Base-by-base conservation (phyloP, 345 rosid species). In the Eucalyptus curtisii region DNA sequence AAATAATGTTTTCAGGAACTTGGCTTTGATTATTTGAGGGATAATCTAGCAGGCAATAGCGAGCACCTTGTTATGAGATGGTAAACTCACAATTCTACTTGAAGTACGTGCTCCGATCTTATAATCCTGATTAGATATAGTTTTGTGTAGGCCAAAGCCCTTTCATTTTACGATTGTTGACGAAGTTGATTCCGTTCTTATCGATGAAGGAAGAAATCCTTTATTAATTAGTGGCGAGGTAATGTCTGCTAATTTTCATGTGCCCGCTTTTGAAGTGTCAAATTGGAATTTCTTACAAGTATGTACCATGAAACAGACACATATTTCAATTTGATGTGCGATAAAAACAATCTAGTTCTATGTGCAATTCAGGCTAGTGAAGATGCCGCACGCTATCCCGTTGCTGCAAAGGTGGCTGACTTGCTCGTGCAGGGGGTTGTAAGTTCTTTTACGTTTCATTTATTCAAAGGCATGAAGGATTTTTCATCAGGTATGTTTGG, bases 121-220 rank as follows among this genome's bases (percentile, higher is more conserved):
- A 76, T 20, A 9, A 76, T 37, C 27, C 82, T 76, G 86, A 45
- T 71, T 59, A 82, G 87, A 89, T 84, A 88, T 42, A 88, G 14
- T 79, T 66, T 89, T 89, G 86, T 71, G 92, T 95, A 96, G 99
- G 99, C 99, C 99, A 57, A 96, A 96, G 92, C 99, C 99, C 87
- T 97, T 97, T 93, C 96, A 95, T 91, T 97, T 97, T 93, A 95
- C 99, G 31, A 96, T 97, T 90, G 99, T 97, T 91, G 99, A 97
- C 89, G 99, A 97, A 95, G 98, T 97, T 89, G 99, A 97, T 90
- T 97, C 99, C 10, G 99, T 97, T 89, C 99, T 97, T 88, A 96
- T 97, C 86, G 99, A 97, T 91, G 99, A 97, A 92, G 99, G 99
- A 91, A 94, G 99, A 92, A 97, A 96, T 94, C 99, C 99, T 66